Conservation (phyloP, 164 flowering plant species). For the Buxus sempervirens region DNA sequence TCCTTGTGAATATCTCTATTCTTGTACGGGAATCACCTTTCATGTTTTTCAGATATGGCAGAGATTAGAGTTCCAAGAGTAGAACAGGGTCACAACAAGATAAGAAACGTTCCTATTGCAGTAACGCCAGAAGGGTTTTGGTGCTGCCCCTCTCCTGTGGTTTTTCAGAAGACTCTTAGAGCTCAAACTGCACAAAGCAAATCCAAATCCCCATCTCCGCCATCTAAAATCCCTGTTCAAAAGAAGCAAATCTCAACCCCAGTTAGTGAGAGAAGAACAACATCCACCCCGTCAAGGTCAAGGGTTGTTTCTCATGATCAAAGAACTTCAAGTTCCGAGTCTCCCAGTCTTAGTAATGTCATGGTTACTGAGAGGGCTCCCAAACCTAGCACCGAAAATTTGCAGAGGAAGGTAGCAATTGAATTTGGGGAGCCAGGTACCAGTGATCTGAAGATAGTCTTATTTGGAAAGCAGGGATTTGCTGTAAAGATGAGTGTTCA, state of each 20-base stretch:
- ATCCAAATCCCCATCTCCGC: constrained; percentile 53
- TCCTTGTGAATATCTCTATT: background rate
- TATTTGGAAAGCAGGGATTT: constrained; percentile 83
- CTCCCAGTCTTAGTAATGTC: constrained; percentile 27
- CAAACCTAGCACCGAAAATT: constrained; percentile 50
- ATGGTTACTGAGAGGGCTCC: constrained; percentile 42
- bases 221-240: constrained; percentile 34
- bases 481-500: constrained; percentile 86
- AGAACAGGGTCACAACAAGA: constrained; percentile 71
- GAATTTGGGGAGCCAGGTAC: constrained; percentile 93
- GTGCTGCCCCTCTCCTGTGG: constrained; percentile 96
- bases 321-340: constrained; percentile 28
- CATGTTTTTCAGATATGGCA: constrained; percentile 43
- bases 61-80: constrained; percentile 64
- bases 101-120: constrained; percentile 91
- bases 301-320: constrained; percentile 38
- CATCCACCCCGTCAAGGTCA: constrained; percentile 36
- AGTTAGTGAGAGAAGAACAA: constrained; percentile 37
- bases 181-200: constrained; percentile 55
- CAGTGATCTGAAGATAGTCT: constrained; percentile 71
- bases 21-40: constrained; percentile 9
- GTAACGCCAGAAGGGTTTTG: constrained; percentile 99
- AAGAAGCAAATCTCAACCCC: constrained; percentile 45
- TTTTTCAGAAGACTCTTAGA: constrained; percentile 72
- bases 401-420: constrained; percentile 73